Percentiles rank a stretch among this genome's conserved stretches.
Evolutionary conservation across 352 stramenopile genomes (phyloP).

Genomic region (Globisporangium ultimum): DNA sequence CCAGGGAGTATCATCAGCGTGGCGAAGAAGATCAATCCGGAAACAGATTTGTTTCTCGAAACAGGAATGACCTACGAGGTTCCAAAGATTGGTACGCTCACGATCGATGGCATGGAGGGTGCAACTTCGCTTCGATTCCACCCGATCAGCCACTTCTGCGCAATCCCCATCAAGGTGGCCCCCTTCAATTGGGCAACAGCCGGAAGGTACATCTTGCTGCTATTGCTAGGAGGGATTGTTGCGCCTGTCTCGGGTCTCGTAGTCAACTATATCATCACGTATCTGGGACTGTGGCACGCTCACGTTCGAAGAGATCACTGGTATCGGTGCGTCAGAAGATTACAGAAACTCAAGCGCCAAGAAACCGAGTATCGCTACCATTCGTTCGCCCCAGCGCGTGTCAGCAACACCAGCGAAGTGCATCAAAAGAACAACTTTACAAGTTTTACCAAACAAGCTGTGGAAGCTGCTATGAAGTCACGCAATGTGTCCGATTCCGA

Average conservation of each 20-base stretch:
- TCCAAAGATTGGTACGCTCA: constrained; percentile 39
- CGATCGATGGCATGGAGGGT: constrained; percentile 43
- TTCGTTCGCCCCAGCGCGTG: constrained; percentile 71
- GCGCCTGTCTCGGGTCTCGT: constrained; percentile 57
- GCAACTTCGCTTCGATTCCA: constrained; percentile 44
- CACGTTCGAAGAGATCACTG: constrained; percentile 83
- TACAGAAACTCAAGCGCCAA: constrained; percentile 79
- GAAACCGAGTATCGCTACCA: constrained; percentile 68
- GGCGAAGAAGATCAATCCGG: constrained; percentile 54
- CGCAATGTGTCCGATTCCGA: constrained; percentile 11
- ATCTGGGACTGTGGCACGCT: constrained; percentile 75
- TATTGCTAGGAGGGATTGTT: constrained; percentile 74
- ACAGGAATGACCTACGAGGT: constrained; percentile 27
- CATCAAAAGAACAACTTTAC: constrained; percentile 18
- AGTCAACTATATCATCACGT: constrained; percentile 80
- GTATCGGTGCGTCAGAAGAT: constrained; percentile 67
- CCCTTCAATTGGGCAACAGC: constrained; percentile 54
- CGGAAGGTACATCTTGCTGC: constrained; percentile 60
- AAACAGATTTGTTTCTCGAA: constrained; percentile 47
- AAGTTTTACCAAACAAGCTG: constrained; percentile 25
- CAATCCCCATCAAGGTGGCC: constrained; percentile 56
- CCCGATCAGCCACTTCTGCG: constrained; percentile 48
- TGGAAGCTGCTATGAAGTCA: constrained; percentile 10
- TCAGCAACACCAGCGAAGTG: constrained; percentile 33
- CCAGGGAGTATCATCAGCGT: constrained; percentile 55